Percentiles rank a stretch among this genome's conserved stretches.
phyloP scores from a whole-genome alignment of 2,329 filamentous ascomycete species.

The Fusarium dimerum region DNA sequence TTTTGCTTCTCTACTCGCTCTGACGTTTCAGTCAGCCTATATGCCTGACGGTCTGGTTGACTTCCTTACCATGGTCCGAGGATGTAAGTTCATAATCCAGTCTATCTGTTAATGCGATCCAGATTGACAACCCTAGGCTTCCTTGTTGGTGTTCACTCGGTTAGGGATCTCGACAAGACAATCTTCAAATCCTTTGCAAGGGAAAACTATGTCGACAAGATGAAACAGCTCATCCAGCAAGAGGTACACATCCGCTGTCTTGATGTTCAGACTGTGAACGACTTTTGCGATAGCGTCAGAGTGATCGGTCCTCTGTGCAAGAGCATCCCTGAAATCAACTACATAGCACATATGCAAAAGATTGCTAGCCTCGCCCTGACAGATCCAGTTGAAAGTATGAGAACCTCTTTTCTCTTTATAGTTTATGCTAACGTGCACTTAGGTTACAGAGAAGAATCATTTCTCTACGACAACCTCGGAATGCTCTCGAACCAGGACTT shows the following conservation, averaged over 20 bases:
- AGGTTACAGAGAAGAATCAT: constrained; percentile 30
- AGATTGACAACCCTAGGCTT: constrained; percentile 20
- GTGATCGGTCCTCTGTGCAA: constrained; percentile 32
- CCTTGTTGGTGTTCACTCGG: constrained; percentile 25
- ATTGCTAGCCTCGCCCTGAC: constrained; percentile 27
- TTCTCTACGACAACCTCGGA: constrained; percentile 32
- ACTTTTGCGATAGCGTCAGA: constrained; percentile 31
- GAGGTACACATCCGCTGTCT: constrained; percentile 13
- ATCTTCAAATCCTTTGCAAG: constrained; percentile 29
- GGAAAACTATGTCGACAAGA: constrained; percentile 29
- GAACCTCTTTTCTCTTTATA: not conserved
- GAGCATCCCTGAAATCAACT: constrained; percentile 33
- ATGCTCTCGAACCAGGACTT: constrained; percentile 34
- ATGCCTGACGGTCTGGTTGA: constrained; percentile 43
- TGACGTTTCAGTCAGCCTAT: constrained; percentile 41
- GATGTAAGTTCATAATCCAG: constrained; percentile 31
- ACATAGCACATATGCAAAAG: constrained; percentile 33
- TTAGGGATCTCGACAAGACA: constrained; percentile 19
- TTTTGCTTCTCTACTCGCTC: constrained; percentile 37
- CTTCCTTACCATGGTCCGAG: constrained; percentile 41
- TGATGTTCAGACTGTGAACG: constrained; percentile 21
- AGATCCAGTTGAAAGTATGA: constrained; percentile 32
- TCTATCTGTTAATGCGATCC: not conserved
- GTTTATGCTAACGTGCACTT: constrained; percentile 5
- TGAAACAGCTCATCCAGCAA: constrained; percentile 23